phyloP scores from a whole-genome alignment of 768 basidiomycete species.

The Xerocomellus dryophilus region DNA sequence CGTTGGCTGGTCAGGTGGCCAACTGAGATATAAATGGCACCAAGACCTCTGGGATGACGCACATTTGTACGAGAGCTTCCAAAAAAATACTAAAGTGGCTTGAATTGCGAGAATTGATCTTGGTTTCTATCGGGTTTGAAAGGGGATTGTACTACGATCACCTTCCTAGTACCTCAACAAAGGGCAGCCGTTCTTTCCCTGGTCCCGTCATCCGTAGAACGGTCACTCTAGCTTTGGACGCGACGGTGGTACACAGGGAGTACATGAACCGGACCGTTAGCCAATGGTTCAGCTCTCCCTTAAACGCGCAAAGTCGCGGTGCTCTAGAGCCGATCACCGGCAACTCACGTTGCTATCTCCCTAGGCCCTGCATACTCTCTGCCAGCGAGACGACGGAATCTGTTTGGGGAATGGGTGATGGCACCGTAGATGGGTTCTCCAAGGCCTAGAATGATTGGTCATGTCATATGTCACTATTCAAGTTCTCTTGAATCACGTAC shows the following conservation, averaged over 20 bases:
- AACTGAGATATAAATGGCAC: no score
- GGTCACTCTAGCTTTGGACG: not conserved
- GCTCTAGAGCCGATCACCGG: not conserved
- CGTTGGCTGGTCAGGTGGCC: no score
- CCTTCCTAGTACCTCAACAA: not conserved
- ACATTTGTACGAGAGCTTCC: not conserved
- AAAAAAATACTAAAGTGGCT: not conserved
- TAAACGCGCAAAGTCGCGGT: not conserved
- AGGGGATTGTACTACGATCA: not conserved
- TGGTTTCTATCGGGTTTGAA: not conserved
- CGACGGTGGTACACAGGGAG: not conserved
- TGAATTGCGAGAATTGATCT: not conserved
- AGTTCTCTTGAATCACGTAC: conserved; percentile 10
- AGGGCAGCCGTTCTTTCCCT: not conserved
- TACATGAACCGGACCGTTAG: not conserved
- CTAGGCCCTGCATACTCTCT: conserved; percentile 20
- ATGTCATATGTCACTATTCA: not conserved
- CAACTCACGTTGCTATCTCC: conserved; percentile 9
- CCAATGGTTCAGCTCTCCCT: not conserved
- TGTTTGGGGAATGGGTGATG: not conserved
- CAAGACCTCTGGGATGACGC: no score
- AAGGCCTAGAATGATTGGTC: conserved; percentile 7
- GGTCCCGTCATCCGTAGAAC: not conserved
- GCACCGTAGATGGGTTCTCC: not conserved
- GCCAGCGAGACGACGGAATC: conserved; percentile 14